Conservation (phyloP, 2,329 filamentous ascomycete species). For the Monosporascus sp. region DNA sequence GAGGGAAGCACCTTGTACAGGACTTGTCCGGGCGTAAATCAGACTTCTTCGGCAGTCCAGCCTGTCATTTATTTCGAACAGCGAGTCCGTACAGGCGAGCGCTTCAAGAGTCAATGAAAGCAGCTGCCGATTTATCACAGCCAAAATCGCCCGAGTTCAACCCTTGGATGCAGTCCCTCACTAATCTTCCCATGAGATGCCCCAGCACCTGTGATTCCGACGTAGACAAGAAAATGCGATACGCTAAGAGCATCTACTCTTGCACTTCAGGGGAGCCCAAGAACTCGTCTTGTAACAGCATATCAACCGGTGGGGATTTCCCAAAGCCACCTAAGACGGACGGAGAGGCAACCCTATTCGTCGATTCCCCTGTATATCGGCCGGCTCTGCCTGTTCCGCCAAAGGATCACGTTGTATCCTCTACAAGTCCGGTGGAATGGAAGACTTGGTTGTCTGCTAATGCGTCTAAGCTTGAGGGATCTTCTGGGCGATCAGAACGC, state of each 20-base stretch:
- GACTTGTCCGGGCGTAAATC: slow-evolving; percentile 39
- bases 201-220: slow-evolving; percentile 36
- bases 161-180: slow-evolving; percentile 36
- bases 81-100: slow-evolving; percentile 52
- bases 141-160: slow-evolving; percentile 26
- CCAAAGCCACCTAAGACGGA: slow-evolving; percentile 14
- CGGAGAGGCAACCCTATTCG: slow-evolving; percentile 31
- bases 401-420: slow-evolving; percentile 25
- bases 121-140: slow-evolving; percentile 24
- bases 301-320: slow-evolving; percentile 11
- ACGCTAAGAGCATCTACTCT: slow-evolving; percentile 49
- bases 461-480: slow-evolving; percentile 41
- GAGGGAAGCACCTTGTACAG: slow-evolving; percentile 18
- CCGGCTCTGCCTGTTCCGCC: slow-evolving; percentile 13
- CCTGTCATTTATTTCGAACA: slow-evolving; percentile 47
- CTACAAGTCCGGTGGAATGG: slow-evolving; percentile 42
- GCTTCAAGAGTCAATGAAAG: slow-evolving; percentile 41
- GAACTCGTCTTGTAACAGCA: slow-evolving; percentile 4
- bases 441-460: slow-evolving; percentile 51
- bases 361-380: slow-evolving; percentile 26
- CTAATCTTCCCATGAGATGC: slow-evolving; percentile 35
- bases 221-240: slow-evolving; percentile 31
- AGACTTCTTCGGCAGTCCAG: slow-evolving; percentile 48
- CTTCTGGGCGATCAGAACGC: slow-evolving; percentile 5
- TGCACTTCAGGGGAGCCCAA: slow-evolving; percentile 20